These are phyloP conservation scores for Phytophthora boehmeriae DNA, from an alignment of 352 stramenopile genomes.

Conservation along the genomic window DNA sequence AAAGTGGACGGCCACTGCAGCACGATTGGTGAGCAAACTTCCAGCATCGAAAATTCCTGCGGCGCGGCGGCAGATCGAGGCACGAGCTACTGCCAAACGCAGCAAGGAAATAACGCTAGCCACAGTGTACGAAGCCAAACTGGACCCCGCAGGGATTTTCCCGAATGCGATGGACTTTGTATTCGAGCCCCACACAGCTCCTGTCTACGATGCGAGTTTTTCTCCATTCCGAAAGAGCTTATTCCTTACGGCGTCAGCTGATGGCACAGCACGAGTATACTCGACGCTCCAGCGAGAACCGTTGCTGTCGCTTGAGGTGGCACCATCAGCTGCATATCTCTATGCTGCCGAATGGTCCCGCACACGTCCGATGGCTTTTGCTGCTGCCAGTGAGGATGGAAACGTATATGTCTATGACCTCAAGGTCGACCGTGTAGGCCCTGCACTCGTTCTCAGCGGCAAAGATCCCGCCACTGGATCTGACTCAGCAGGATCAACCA, in stretches of 20 bases:
- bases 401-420: conserved; percentile 83
- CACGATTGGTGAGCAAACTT: conserved; percentile 62
- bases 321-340: conserved; percentile 69
- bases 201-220: conserved; percentile 81
- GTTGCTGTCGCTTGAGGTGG: conserved; percentile 69
- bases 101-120: conserved; percentile 69
- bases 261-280: conserved; percentile 84
- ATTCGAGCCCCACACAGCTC: conserved; percentile 73
- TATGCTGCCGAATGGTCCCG: conserved; percentile 80
- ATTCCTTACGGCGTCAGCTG: conserved; percentile 78
- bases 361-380: conserved; percentile 79
- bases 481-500: conserved; percentile 4
- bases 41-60: conserved; percentile 45
- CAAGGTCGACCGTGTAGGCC: conserved; percentile 53
- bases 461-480: conserved; percentile 34
- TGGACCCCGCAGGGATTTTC: conserved; percentile 64
- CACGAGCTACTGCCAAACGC: conserved; percentile 64
- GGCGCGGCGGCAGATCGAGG: conserved; percentile 73
- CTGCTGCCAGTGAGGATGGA: conserved; percentile 68
- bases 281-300: conserved; percentile 65
- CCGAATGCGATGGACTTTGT: conserved; percentile 76
- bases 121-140: conserved; percentile 77
- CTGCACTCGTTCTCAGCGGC: conserved; percentile 46
- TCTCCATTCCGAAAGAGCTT: conserved; percentile 86
- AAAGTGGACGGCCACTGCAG: conserved; percentile 82